Percentiles rank a stretch among this genome's conserved stretches.
Conservation (phyloP, 805 yeast genomes). For the Maudiozyma bulderi region DNA sequence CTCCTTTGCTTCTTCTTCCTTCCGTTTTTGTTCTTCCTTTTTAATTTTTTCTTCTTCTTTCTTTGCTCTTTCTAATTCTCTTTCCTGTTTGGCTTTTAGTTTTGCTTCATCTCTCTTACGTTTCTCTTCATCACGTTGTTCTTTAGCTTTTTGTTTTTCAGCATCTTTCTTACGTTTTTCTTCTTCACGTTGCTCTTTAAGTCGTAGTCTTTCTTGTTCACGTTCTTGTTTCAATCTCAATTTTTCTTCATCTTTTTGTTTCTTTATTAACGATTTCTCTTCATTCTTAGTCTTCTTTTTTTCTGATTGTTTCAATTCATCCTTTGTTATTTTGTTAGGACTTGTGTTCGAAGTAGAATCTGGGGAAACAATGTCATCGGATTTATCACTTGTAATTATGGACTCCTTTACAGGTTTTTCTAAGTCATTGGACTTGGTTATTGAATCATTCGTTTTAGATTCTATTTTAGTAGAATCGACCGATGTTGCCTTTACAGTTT, state of each 20-base stretch:
- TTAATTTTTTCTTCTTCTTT: conserved; percentile 19
- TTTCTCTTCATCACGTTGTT: conserved; percentile 17
- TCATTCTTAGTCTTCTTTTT: conserved; percentile 27
- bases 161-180: conserved; percentile 9
- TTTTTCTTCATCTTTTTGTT: conserved; percentile 16
- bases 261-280: conserved; percentile 22
- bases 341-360: no score
- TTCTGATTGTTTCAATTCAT: conserved; percentile 19
- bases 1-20: conserved; percentile 27
- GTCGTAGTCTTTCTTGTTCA: conserved; percentile 12
- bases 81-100: conserved; percentile 12
- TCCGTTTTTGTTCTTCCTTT: conserved; percentile 21
- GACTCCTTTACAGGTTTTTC: no score
- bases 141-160: conserved; percentile 22
- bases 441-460: no score
- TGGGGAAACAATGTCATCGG: no score
- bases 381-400: no score
- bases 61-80: conserved; percentile 3
- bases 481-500: no score
- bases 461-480: no score
- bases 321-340: conserved; percentile 11
- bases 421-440: no score
- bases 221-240: conserved; percentile 9
- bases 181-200: conserved; percentile 12
- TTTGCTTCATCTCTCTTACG: conserved; percentile 12